Evolutionary conservation across 208 protist genomes (phyloP).

Genomic region (Acanthamoeba royreba): DNA sequence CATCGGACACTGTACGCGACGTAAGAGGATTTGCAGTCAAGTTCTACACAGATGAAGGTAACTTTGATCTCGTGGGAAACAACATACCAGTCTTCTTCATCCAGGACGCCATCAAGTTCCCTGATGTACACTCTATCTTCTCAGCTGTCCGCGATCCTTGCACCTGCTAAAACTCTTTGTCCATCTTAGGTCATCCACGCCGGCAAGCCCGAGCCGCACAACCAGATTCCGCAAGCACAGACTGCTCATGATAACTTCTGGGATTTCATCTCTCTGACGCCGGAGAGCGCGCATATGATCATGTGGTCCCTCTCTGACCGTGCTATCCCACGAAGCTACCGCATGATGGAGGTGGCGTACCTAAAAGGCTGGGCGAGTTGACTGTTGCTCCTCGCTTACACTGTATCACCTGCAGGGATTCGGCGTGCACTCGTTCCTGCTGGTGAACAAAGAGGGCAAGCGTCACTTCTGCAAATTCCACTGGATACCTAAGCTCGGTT

Average conservation of each 20-base stretch:
- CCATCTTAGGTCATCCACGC: conserved; percentile 82
- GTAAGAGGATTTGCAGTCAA: conserved; percentile 79
- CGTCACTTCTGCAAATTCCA: conserved; percentile 80
- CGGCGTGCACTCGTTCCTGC: conserved; percentile 75
- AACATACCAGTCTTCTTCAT: conserved; percentile 80
- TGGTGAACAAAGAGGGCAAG: conserved; percentile 79
- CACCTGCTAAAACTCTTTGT: neutral
- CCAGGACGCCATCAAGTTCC: conserved; percentile 73
- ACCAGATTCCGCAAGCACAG: conserved; percentile 68
- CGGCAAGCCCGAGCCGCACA: conserved; percentile 81
- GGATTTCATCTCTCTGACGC: conserved; percentile 76
- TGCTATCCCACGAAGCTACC: conserved; percentile 74
- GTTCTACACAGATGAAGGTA: conserved; percentile 86
- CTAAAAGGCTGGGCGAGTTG: no score
- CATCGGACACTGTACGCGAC: conserved; percentile 75
- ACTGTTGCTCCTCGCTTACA: no score
- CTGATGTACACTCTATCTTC: neutral
- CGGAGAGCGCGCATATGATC: conserved; percentile 79
- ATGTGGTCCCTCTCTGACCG: conserved; percentile 74
- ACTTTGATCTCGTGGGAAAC: conserved; percentile 79
- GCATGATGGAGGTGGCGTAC: no score
- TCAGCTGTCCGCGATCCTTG: neutral
- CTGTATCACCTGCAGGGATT: conserved; percentile 79
- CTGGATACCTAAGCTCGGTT: conserved; percentile 76
- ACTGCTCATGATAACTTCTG: conserved; percentile 57